phyloP scores from a whole-genome alignment of 2,329 filamentous ascomycete species.

The Pseudogymnoascus verrucosus region DNA sequence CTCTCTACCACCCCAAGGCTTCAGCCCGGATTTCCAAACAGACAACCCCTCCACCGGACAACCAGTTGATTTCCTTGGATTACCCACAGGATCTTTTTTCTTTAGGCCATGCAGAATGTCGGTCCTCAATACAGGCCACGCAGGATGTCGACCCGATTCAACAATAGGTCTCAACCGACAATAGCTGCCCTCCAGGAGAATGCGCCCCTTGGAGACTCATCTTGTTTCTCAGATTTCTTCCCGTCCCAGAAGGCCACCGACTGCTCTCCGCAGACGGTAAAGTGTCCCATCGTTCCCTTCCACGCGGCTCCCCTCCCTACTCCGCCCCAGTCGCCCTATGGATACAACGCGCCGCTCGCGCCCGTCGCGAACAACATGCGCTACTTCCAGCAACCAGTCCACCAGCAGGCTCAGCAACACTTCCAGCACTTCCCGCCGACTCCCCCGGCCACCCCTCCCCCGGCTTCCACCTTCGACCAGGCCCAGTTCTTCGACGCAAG shows the following conservation, averaged over 20 bases:
- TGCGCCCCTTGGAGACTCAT: not conserved
- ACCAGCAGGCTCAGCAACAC: not conserved
- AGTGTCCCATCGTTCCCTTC: not conserved
- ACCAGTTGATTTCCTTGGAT: not conserved
- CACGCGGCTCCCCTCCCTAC: not conserved
- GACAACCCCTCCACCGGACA: not conserved
- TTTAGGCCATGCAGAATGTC: constrained; percentile 8
- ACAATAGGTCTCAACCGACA: not conserved
- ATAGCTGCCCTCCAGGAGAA: not conserved
- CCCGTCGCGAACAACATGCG: not conserved
- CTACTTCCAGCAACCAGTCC: not conserved
- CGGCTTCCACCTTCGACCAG: not conserved
- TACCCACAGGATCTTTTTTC: not conserved
- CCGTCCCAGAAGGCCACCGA: not conserved
- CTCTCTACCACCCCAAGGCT: not conserved
- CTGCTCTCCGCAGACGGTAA: not conserved
- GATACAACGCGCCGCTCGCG: constrained; percentile 1
- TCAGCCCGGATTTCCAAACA: not conserved
- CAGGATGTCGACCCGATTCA: constrained; percentile 6
- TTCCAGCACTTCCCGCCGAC: not conserved
- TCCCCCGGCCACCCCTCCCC: not conserved
- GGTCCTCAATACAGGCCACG: constrained; percentile 5
- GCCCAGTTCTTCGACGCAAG: constrained; percentile 4
- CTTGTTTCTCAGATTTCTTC: not conserved
- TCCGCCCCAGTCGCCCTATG: not conserved